Conservation (phyloP, 2,329 filamentous ascomycete genomes). For the Botrytis tulipae region DNA sequence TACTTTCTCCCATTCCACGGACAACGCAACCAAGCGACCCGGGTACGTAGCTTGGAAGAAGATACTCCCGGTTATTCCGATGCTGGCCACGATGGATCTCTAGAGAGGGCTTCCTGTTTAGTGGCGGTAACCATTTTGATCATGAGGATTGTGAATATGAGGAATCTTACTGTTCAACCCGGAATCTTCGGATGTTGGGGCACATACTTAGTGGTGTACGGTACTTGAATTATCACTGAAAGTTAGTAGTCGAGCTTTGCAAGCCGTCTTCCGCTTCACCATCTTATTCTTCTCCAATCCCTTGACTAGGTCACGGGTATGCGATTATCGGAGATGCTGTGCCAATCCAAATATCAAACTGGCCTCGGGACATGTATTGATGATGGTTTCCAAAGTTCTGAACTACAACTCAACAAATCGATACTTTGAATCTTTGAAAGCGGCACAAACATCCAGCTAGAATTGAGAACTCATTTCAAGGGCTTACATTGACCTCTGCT, state of each 20-base stretch:
- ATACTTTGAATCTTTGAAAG: not conserved
- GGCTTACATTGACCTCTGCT: not conserved
- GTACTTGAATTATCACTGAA: not conserved
- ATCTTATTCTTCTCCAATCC: not conserved
- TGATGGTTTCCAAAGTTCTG: not conserved
- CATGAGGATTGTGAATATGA: not conserved
- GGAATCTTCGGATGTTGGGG: not conserved
- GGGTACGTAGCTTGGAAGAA: not conserved
- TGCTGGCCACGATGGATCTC: not conserved
- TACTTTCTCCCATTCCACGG: not conserved
- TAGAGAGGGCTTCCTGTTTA: not conserved
- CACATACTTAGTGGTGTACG: not conserved
- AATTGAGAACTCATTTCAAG: not conserved
- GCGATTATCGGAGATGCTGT: not conserved
- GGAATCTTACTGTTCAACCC: not conserved
- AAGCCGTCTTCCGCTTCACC: not conserved
- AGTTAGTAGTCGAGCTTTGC: not conserved
- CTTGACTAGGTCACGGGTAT: not conserved
- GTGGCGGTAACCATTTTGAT: not conserved
- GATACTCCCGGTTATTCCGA: not conserved
- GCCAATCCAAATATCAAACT: not conserved
- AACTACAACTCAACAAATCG: not conserved
- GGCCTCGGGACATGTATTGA: not conserved
- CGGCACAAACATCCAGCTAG: not conserved
- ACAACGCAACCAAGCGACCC: not conserved